Evolutionary conservation across 2,329 filamentous ascomycete species (phyloP).

Genomic region (Rhytidhysteron rufulum): DNA sequence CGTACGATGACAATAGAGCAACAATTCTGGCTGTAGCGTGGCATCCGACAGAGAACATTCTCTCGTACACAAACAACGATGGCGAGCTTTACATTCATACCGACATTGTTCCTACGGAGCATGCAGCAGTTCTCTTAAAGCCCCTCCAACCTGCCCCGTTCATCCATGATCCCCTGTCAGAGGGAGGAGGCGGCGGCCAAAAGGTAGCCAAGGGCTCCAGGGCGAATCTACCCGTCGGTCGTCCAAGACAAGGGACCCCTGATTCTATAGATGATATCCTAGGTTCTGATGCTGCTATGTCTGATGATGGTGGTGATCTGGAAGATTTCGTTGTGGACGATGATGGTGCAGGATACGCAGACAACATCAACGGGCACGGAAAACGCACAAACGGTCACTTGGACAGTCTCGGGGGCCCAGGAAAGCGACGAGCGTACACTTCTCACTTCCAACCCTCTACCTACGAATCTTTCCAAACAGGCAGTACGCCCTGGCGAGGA

Average conservation of each 20-base stretch:
- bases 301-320: conserved; percentile 48
- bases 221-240: conserved; percentile 47
- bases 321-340: conserved; percentile 93
- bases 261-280: conserved; percentile 84
- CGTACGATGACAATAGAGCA: conserved; percentile 64
- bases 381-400: conserved; percentile 57
- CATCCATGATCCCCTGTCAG: conserved; percentile 72
- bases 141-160: conserved; percentile 74
- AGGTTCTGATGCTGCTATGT: conserved; percentile 54
- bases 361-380: conserved; percentile 57
- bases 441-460: conserved; percentile 59
- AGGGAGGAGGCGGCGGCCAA: conserved; percentile 64
- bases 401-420: conserved; percentile 37
- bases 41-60: conserved; percentile 84
- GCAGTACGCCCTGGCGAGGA: conserved; percentile 92
- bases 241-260: conserved; percentile 57
- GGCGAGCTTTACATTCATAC: conserved; percentile 91
- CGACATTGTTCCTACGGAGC: conserved; percentile 55
- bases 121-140: conserved; percentile 48
- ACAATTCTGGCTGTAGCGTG: conserved; percentile 84
- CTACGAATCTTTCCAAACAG: conserved; percentile 86
- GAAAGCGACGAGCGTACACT: conserved; percentile 51
- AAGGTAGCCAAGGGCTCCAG: conserved; percentile 55
- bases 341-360: conserved; percentile 84
- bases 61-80: conserved; percentile 88